A percentile compares a stretch with the other conserved stretches of the same genome.
These are phyloP conservation scores for Neonectria ditissima DNA, from an alignment of 2,329 filamentous ascomycete species.

Conservation along the genomic window DNA sequence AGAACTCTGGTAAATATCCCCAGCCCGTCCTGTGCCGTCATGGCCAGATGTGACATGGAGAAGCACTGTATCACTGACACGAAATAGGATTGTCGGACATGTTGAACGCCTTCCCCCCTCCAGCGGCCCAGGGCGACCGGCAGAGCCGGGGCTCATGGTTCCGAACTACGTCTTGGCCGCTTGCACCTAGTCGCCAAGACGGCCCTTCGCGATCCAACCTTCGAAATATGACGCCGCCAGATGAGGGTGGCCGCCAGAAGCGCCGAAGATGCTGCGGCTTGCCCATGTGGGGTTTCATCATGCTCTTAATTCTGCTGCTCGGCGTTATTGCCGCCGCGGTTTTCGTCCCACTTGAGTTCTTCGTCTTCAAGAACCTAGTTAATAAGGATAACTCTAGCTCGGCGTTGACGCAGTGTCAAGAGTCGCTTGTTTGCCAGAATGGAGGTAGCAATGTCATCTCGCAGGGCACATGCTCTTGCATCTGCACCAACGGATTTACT, in stretches of 20 bases:
- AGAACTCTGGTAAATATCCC: slow-evolving; percentile 51
- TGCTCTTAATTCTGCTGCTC: slow-evolving; percentile 73
- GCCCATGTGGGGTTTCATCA: slow-evolving; percentile 80
- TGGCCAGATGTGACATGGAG: neutral
- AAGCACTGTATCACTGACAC: slow-evolving; percentile 56
- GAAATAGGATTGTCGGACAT: slow-evolving; percentile 71
- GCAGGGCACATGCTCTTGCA: slow-evolving; percentile 79
- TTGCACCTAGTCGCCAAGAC: slow-evolving; percentile 49
- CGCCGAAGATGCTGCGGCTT: slow-evolving; percentile 84
- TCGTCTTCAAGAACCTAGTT: slow-evolving; percentile 67
- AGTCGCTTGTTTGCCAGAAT: slow-evolving; percentile 76
- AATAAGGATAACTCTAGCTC: slow-evolving; percentile 52
- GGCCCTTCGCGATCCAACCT: slow-evolving; percentile 38
- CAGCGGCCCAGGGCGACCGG: slow-evolving; percentile 57
- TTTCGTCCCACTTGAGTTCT: slow-evolving; percentile 77
- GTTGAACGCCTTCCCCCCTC: slow-evolving; percentile 74
- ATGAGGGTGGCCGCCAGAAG: slow-evolving; percentile 47
- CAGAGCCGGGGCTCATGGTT: slow-evolving; percentile 62
- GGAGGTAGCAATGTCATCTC: slow-evolving; percentile 81
- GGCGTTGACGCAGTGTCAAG: slow-evolving; percentile 66
- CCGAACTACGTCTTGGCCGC: slow-evolving; percentile 61
- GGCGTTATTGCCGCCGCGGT: slow-evolving; percentile 83
- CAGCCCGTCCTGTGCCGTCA: slow-evolving; percentile 35
- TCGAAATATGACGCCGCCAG: slow-evolving; percentile 36
- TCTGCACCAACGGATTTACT: slow-evolving; percentile 90